Evolutionary conservation across 257 asterid genomes (phyloP).

Genomic region (Solanum chilense): DNA sequence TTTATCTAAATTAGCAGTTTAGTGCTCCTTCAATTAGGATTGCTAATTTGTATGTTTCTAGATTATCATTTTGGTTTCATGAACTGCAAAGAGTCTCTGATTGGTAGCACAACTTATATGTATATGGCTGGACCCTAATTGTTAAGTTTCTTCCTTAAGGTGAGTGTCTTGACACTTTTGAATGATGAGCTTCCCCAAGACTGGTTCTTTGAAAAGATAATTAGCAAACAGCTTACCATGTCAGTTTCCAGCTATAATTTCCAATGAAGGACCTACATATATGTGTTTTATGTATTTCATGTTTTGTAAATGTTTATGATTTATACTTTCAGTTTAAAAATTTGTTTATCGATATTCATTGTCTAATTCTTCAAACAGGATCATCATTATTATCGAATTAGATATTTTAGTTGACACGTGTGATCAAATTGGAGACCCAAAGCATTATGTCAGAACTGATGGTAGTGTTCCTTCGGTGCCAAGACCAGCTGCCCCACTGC

Average conservation of each 20-base stretch:
- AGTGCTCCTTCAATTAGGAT: not conserved
- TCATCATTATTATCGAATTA: conserved; percentile 59
- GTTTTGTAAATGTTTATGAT: not conserved
- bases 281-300: not conserved
- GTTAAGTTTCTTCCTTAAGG: not conserved
- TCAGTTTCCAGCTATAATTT: not conserved
- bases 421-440: conserved; percentile 69
- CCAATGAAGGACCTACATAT: not conserved
- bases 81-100: not conserved
- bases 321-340: not conserved
- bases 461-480: conserved; percentile 26
- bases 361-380: conserved; percentile 43
- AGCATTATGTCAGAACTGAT: conserved; percentile 20
- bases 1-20: not conserved
- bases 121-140: not conserved
- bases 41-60: not conserved
- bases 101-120: not conserved
- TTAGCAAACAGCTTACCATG: not conserved
- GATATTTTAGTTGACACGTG: conserved; percentile 48
- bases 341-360: not conserved
- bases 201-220: not conserved
- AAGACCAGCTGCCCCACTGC: conserved; percentile 26
- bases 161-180: not conserved
- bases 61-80: not conserved
- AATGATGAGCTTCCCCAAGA: not conserved